These are phyloP conservation scores for Gracilariopsis chorda DNA, from an alignment of 23 red algal species.

Conservation along the genomic window DNA sequence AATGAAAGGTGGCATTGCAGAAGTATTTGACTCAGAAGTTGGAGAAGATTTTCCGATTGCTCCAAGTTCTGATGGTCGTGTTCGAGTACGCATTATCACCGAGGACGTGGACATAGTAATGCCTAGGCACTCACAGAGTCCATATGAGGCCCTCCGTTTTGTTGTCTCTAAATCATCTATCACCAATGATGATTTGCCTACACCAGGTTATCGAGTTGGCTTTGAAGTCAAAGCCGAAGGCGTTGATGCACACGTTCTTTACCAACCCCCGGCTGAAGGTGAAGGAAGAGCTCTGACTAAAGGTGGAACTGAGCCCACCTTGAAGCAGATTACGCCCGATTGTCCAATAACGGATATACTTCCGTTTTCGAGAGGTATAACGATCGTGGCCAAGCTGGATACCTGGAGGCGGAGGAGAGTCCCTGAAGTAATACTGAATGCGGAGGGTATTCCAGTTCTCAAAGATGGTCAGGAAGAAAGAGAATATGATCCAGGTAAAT, in stretches of 20 bases:
- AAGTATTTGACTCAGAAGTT: conserved; percentile 66
- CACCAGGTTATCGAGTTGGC: conserved; percentile 63
- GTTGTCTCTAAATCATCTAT: conserved; percentile 60
- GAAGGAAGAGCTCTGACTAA: conserved; percentile 48
- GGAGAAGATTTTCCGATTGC: conserved; percentile 53
- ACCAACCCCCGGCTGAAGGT: conserved; percentile 49
- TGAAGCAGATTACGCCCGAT: conserved; percentile 39
- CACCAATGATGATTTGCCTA: conserved; percentile 42
- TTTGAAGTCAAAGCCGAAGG: conserved; percentile 44
- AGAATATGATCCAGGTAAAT: conserved; percentile 44
- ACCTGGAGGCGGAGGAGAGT: conserved; percentile 64
- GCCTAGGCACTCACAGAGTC: conserved; percentile 75
- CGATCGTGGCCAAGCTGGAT: conserved; percentile 74
- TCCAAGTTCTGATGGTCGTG: conserved; percentile 26
- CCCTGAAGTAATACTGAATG: conserved; percentile 60
- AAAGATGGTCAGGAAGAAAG: conserved; percentile 62
- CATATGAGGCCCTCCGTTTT: conserved; percentile 65
- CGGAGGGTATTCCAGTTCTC: conserved; percentile 70
- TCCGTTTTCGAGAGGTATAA: conserved; percentile 31
- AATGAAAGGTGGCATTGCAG: conserved; percentile 66
- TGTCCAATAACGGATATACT: conserved; percentile 36
- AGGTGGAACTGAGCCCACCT: conserved; percentile 38
- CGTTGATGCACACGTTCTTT: conserved; percentile 59
- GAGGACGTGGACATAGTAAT: conserved; percentile 70
- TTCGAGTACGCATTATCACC: conserved; percentile 56